phyloP scores from a whole-genome alignment of 1,284 basidiomycete species.

The Ceratobasidium sp. region DNA sequence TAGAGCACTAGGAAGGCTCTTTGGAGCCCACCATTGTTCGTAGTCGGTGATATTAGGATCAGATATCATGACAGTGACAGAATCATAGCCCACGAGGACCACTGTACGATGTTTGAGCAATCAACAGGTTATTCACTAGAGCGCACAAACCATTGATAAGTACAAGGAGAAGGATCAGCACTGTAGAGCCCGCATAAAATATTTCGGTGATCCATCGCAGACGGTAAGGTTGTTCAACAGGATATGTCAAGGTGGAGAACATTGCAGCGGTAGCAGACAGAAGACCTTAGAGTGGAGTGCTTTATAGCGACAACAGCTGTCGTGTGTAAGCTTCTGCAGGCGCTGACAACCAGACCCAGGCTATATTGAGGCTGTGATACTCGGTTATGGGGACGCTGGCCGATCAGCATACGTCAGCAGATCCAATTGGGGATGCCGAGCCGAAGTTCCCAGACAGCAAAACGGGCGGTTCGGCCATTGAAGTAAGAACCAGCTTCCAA shows the following conservation, averaged over 20 bases:
- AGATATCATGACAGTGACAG: not conserved
- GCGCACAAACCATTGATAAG: conserved; percentile 14
- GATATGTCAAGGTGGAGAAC: not conserved
- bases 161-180: not conserved
- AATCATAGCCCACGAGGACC: conserved; percentile 9
- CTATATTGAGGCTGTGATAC: not conserved
- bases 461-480: not conserved
- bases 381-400: not conserved
- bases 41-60: conserved; percentile 34
- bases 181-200: not conserved
- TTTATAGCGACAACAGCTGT: not conserved
- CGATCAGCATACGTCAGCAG: not conserved
- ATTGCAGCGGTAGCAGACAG: too few species aligned
- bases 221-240: conserved; percentile 15
- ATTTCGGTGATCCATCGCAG: conserved; percentile 22
- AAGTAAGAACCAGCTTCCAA: not conserved
- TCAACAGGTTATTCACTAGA: too few species aligned
- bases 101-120: conserved; percentile 7
- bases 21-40: conserved; percentile 31
- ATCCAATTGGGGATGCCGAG: not conserved
- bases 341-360: not conserved
- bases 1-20: not conserved
- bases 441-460: not conserved
- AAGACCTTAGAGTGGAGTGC: too few species aligned
- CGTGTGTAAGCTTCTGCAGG: not conserved